Conservation (phyloP, 2,329 filamentous ascomycete genomes). For the Xylariomycetidae sp. region DNA sequence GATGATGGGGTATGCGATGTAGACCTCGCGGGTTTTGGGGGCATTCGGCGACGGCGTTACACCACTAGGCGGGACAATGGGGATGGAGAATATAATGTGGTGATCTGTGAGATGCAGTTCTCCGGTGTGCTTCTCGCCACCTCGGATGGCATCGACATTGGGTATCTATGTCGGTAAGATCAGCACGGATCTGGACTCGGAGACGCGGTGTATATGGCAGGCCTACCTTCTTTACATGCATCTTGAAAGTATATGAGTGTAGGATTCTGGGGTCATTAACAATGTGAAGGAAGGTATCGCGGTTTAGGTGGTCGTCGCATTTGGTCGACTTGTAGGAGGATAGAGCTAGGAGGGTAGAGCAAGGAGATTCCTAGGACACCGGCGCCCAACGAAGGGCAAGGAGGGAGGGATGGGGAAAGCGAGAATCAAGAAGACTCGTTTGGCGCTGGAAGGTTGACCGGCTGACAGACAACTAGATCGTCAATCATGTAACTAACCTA, state of each 20-base stretch:
- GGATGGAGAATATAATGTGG: constrained; percentile 43
- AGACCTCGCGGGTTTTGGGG: constrained; percentile 59
- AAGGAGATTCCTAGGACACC: no score
- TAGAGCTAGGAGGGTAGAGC: neutral
- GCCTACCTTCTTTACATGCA: constrained; percentile 27
- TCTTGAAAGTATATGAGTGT: constrained; percentile 10
- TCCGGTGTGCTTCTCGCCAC: constrained; percentile 52
- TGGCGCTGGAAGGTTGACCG: no score
- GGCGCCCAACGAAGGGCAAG: no score
- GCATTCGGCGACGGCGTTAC: constrained; percentile 14
- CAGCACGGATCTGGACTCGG: no score
- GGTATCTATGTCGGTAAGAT: constrained; percentile 57
- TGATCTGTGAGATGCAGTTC: constrained; percentile 59
- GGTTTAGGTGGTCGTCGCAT: constrained; percentile 16
- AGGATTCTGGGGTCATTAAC: constrained; percentile 3
- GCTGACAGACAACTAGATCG: no score
- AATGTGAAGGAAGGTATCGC: constrained; percentile 4
- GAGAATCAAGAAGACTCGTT: no score
- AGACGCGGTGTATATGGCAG: no score
- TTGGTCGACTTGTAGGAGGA: constrained; percentile 7
- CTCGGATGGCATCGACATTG: constrained; percentile 56
- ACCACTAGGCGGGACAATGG: constrained; percentile 16
- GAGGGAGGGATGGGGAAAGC: no score
- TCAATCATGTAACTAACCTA: no score
- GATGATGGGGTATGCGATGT: constrained; percentile 94